Evolutionary conservation across 2,329 filamentous ascomycete genomes (phyloP).

Genomic region (Cytospora leucostoma): DNA sequence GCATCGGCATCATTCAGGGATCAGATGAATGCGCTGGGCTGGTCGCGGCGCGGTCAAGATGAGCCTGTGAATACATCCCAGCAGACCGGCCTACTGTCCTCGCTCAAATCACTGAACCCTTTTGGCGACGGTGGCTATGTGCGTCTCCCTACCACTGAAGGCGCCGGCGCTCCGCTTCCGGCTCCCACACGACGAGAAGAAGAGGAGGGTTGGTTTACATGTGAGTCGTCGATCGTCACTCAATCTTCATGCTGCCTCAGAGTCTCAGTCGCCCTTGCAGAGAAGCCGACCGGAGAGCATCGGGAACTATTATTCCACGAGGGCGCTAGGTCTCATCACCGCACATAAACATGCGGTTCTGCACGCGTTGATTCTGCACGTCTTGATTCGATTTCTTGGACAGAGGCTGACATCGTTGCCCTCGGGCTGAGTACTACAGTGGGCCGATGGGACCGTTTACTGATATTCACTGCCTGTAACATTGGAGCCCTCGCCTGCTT

Average conservation of each 20-base stretch:
- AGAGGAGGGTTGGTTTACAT: constrained; percentile 91
- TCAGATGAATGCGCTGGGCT: constrained; percentile 91
- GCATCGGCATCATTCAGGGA: constrained; percentile 88
- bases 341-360: constrained; percentile 37
- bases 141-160: constrained; percentile 82
- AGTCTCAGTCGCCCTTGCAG: constrained; percentile 44
- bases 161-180: constrained; percentile 80
- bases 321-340: constrained; percentile 46
- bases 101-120: constrained; percentile 82
- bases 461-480: constrained; percentile 91
- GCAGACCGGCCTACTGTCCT: constrained; percentile 74
- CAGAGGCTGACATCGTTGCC: constrained; percentile 34
- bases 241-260: constrained; percentile 32
- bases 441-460: constrained; percentile 92
- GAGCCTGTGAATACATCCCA: constrained; percentile 72
- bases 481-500: constrained; percentile 88
- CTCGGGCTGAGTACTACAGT: constrained; percentile 56
- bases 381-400: constrained; percentile 15
- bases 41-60: constrained; percentile 82
- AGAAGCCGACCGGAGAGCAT: constrained; percentile 31
- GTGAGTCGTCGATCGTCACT: constrained; percentile 62
- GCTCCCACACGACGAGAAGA: constrained; percentile 84
- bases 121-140: constrained; percentile 88
- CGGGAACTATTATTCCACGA: constrained; percentile 45
- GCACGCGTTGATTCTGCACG: constrained; percentile 29